Percentiles rank a stretch among this genome's conserved stretches.
Conservation (phyloP, 176 grass and related monocot genomes). For the Hordeum marinum region DNA sequence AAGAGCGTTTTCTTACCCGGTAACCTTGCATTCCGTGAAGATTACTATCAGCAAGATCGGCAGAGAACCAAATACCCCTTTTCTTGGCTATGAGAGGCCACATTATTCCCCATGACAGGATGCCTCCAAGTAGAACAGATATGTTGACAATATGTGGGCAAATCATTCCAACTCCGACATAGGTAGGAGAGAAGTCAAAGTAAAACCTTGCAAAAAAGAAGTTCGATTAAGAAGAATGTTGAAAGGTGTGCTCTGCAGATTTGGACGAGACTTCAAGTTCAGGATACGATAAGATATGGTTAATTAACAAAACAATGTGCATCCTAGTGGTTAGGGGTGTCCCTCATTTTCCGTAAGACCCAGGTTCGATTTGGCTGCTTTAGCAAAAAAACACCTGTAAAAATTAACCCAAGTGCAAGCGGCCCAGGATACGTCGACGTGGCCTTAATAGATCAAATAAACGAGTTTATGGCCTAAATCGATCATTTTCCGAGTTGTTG, state of each 20-base stretch:
- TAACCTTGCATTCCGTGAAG: constrained; percentile 56
- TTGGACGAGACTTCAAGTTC: background rate
- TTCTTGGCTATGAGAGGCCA: constrained; percentile 49
- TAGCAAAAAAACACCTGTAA: no score
- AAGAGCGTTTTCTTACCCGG: constrained; percentile 26
- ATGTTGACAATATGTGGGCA: constrained; percentile 44
- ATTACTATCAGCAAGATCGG: constrained; percentile 12
- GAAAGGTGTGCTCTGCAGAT: background rate
- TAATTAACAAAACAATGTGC: no score
- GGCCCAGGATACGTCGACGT: no score
- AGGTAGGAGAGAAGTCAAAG: constrained; percentile 50
- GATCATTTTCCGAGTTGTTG: no score
- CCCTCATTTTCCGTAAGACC: no score
- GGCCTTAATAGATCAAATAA: no score
- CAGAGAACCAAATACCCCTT: constrained; percentile 28
- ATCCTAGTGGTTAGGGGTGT: no score
- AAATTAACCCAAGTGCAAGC: no score
- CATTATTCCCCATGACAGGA: constrained; percentile 52
- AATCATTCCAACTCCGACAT: constrained; percentile 50
- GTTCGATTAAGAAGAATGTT: background rate
- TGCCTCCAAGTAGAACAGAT: constrained; percentile 43
- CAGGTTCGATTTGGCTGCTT: no score
- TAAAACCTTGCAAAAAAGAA: constrained; percentile 31
- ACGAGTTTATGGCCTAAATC: no score
- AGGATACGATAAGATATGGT: background rate